Base-by-base conservation (phyloP, 352 stramenopile species). In the Achlya hypogyna region DNA sequence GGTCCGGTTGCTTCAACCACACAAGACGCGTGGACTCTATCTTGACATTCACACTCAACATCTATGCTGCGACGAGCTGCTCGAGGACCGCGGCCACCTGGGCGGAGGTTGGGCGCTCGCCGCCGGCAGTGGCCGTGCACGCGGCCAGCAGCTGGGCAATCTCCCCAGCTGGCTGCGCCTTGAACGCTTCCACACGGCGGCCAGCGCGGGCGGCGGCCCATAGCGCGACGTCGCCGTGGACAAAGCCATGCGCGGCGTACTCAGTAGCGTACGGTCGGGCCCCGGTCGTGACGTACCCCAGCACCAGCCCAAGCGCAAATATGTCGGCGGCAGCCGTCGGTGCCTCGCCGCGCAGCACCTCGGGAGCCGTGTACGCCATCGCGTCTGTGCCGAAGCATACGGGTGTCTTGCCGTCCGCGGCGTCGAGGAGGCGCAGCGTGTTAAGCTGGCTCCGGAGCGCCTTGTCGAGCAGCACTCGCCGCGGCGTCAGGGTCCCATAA, bases 321-420 rank as follows among this genome's bases (percentile, higher is more conserved):
- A 67, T 34, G 18, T 67, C 60, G 51, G 38, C 32, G 1, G 45
- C 4, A 2, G 20, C 23, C 3, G 31, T 59, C 28, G 43, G 51
- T 4, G 23, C 31, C 34, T 69, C 58, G 52, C 54, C 54, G 6
- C 32, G 43, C 16, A 72, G 31, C 12, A 72, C 35, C 34, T 72
- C 66, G 18, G 66, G 66, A 9, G 58, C 66, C 14, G 35, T 31
- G 32, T 45, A 72, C 16, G 58, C 51, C 14, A 69, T 22, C 16
- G 28, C 4, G 60, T 56, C 40, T 10, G 35, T 25, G 5, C 60
- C 60, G 23, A 58, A 67, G 20, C n/a, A 38, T 3, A 51, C 51
- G 51, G 38, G 1, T 4, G 23, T 16, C 18, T 42, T 40, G 60
- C 14, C 25, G 51, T 67, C 35, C 32, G 35, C 32, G 10, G 60